phyloP scores from a whole-genome alignment of 305 asterid genomes.

The Ilex paraguariensis region DNA sequence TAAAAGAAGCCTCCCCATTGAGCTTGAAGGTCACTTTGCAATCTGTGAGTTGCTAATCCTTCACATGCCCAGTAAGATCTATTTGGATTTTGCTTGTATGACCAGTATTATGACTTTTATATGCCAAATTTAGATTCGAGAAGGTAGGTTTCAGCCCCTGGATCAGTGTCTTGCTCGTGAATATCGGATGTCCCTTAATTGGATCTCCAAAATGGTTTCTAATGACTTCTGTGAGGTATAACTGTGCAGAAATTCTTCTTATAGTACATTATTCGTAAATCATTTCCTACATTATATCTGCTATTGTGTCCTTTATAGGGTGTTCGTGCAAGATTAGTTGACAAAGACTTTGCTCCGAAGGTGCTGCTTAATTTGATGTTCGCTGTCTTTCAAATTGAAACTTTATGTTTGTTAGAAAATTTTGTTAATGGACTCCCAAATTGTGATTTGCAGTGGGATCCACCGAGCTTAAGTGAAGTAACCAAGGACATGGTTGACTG shows the following conservation, averaged over 20 bases:
- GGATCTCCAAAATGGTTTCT: slow-evolving; percentile 55
- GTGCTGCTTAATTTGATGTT: slow-evolving; percentile 29
- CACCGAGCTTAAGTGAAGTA: slow-evolving; percentile 65
- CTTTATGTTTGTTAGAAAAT: not conserved
- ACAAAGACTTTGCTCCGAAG: slow-evolving; percentile 95
- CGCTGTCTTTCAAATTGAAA: not conserved
- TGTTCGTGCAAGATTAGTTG: slow-evolving; percentile 85
- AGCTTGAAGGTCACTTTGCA: slow-evolving; percentile 89
- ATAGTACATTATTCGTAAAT: not conserved
- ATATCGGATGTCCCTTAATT: slow-evolving; percentile 67
- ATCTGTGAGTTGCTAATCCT: slow-evolving; percentile 51
- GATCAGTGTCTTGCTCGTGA: slow-evolving; percentile 88
- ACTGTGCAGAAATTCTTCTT: slow-evolving; percentile 5
- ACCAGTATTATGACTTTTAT: not conserved
- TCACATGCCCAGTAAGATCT: slow-evolving; percentile 1
- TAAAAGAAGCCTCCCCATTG: slow-evolving; percentile 82
- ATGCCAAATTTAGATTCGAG: slow-evolving; percentile 58
- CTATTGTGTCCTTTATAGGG: slow-evolving; percentile 41
- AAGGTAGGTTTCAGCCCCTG: slow-evolving; percentile 90
- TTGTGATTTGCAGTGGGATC: slow-evolving; percentile 64
- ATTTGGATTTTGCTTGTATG: not conserved
- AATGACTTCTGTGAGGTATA: slow-evolving; percentile 76
- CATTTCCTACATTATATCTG: not conserved
- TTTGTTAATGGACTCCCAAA: not conserved
- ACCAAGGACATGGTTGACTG: slow-evolving; percentile 63